phyloP scores from a whole-genome alignment of 176 grass and related monocot species.

The Rhynchospora pubera region DNA sequence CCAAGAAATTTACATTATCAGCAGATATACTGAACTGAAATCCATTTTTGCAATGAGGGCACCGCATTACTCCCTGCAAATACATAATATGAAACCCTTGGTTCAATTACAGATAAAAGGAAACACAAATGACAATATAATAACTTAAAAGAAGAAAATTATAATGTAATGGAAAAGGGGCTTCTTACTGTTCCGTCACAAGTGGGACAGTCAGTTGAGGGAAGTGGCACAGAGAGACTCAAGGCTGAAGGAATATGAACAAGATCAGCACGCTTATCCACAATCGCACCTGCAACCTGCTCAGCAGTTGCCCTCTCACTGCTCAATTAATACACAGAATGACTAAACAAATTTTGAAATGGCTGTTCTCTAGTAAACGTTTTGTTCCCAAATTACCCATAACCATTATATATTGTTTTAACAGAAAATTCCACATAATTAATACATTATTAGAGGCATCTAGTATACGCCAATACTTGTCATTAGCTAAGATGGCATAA shows the following conservation, averaged over 20 bases:
- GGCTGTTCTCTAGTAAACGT: not conserved
- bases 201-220: constrained; percentile 25
- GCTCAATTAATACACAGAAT: constrained; percentile 14
- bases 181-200: constrained; percentile 34
- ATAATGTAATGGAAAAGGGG: not conserved
- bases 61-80: not conserved
- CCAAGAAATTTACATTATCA: not conserved
- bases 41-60: not conserved
- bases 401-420: not conserved
- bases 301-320: constrained; percentile 24
- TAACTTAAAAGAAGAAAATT: not conserved
- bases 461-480: not conserved
- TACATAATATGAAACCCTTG: not conserved
- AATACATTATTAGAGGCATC: not conserved
- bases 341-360: not conserved
- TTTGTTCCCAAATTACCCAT: not conserved
- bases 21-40: not conserved
- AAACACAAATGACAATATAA: not conserved
- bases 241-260: constrained; percentile 31
- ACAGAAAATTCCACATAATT: not conserved
- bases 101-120: not conserved
- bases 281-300: constrained; percentile 26
- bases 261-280: constrained; percentile 28
- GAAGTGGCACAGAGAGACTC: constrained; percentile 27
- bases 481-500: not conserved